phyloP scores from a whole-genome alignment of 2,329 filamentous ascomycete species.

The Xylariales sp. region DNA sequence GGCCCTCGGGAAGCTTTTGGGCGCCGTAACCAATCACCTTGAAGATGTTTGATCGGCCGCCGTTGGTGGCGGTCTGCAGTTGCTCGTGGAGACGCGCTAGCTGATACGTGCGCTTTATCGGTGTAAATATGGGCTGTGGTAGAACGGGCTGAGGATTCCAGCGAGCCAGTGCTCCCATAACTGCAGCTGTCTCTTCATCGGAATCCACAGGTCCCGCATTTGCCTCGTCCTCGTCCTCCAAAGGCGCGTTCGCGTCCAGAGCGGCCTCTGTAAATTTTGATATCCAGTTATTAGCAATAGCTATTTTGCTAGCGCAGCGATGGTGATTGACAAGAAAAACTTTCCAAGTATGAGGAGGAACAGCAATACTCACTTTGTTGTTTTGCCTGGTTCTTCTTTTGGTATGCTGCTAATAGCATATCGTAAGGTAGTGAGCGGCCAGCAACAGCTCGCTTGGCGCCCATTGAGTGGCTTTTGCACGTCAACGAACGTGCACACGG shows the following conservation, averaged over 20 bases:
- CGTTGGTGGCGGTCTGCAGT: slow-evolving; percentile 61
- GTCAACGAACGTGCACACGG: slow-evolving; percentile 85
- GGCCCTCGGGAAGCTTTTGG: slow-evolving; percentile 48
- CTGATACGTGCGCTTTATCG: slow-evolving; percentile 61
- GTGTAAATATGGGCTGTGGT: slow-evolving; percentile 57
- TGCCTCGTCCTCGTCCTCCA: slow-evolving; percentile 80
- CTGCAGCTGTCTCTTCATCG: slow-evolving; percentile 86
- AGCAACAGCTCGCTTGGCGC: slow-evolving; percentile 82
- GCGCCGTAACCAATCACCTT: slow-evolving; percentile 53
- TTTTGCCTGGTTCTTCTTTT: slow-evolving; percentile 98
- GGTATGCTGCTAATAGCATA: slow-evolving; percentile 81
- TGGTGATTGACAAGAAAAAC: too few relatives aligned
- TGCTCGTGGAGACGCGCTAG: slow-evolving; percentile 61
- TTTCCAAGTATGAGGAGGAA: too few relatives aligned
- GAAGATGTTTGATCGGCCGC: slow-evolving; percentile 62
- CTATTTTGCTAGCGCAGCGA: too few relatives aligned
- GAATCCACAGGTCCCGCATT: slow-evolving; percentile 82
- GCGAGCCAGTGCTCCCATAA: slow-evolving; percentile 75
- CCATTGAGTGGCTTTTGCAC: slow-evolving; percentile 95
- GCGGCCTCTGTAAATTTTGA: slow-evolving; percentile 65
- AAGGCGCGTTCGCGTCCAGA: slow-evolving; percentile 86
- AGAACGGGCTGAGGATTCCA: slow-evolving; percentile 77
- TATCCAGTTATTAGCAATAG: neutral
- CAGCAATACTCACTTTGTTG: slow-evolving; percentile 92
- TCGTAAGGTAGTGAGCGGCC: slow-evolving; percentile 87